Percentiles rank a stretch among this genome's conserved stretches.
Conservation (phyloP, 305 asterid species). For the Fraxinus velutina region DNA sequence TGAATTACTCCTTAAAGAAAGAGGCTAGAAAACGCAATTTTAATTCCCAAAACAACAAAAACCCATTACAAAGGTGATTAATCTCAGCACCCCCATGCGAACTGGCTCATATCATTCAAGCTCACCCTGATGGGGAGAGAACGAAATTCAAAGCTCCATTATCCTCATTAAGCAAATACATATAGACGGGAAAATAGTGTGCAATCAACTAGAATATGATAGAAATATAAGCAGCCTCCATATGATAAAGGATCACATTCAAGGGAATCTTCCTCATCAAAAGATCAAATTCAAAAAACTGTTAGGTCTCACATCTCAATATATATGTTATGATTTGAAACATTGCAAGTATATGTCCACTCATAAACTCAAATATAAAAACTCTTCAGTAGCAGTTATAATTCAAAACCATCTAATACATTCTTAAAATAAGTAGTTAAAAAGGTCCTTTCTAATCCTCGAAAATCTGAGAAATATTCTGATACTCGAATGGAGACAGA, state of each 20-base stretch:
- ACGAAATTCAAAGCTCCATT: background rate
- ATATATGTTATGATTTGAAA: background rate
- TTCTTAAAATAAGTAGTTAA: background rate
- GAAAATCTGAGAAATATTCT: background rate
- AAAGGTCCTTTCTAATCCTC: background rate
- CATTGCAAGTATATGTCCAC: background rate
- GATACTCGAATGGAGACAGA: background rate
- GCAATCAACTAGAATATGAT: slow-evolving; percentile 2
- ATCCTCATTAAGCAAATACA: background rate
- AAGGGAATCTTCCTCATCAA: background rate
- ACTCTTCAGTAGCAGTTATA: background rate
- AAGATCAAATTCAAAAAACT: background rate
- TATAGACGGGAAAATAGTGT: background rate
- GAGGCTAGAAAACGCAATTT: background rate
- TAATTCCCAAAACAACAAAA: background rate
- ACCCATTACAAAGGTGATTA: background rate
- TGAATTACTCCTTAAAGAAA: background rate
- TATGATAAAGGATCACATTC: slow-evolving; percentile 2
- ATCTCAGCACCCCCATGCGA: background rate
- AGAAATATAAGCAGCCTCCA: background rate
- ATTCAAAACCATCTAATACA: background rate
- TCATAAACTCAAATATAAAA: background rate
- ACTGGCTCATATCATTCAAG: background rate
- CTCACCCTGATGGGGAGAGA: background rate
- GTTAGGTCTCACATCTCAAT: background rate